Base-by-base conservation (phyloP, 495 filamentous ascomycete genomes). In the Tetracladium setigerum region DNA sequence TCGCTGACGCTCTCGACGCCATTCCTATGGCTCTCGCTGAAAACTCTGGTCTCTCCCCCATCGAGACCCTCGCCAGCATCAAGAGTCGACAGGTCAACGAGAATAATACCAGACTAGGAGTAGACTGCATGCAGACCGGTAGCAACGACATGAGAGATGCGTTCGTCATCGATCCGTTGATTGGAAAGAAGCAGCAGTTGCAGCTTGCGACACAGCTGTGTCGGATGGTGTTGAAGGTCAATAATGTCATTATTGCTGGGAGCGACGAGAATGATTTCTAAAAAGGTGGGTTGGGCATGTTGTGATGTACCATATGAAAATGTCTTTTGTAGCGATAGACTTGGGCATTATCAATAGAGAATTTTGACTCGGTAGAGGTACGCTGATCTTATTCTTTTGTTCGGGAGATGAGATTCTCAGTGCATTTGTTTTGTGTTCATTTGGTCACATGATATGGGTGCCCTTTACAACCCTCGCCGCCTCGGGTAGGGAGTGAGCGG, bases 221-320 rank as follows among this genome's bases (percentile, higher is more conserved):
- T 73, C 83, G 92, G 47, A 99, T 99, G 92, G 92, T 99, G 54
- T 78, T 99, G 47, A 99, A 99, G 81, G 85, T 92, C 64, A 77
- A 86, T 71, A 96, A 96, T 66, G 94, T 98, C 52, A 98, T 98
- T 57, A 85, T 98, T 58, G 79, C 90, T 31, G 94, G 92, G 16
- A 84, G 83, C 47, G 92, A 90, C 30, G 86, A 97, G 46, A 79
- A 92, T 48, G 94, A 97, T 48, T 97, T 84, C 63, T 98, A 90
- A 64, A 71, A 46, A 38, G 30, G 22, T 27, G 22, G 22, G n/a
- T n/a, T n/a, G 22, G 22, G 22, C 22, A 27, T 27, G 22, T 27
- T 27, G 19, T 34, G 46, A 53, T 59, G 56, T 59, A 59, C 46
- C 38, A 55, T 55, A 55, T 41, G 48, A 27, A 27, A 27, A 27